Evolutionary conservation across 169 alveolate species (phyloP), one percentile per base, ranked within the genome.

Genomic region (Plasmodium falciparum): DNA sequence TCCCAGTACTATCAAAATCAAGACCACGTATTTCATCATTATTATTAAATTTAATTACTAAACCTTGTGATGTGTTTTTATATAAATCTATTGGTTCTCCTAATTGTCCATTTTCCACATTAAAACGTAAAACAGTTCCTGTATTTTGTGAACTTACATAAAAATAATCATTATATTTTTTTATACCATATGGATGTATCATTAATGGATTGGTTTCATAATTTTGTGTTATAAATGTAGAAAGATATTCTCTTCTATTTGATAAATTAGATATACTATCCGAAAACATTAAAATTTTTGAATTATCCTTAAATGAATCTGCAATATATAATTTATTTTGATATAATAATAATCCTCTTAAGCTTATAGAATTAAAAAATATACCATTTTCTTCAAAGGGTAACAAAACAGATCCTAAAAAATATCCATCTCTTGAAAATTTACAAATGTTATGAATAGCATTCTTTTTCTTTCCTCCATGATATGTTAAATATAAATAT

Each of bases 381-480:
- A 59, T 86, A 9, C 92, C 92, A 39, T 72, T 43, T 45, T 86
- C 88, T 61, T 86, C 92, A 72, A 86, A 86, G 15, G 92, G 92
- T 47, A 86, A 54, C 47, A 86, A 52, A 29, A 86, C 76, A 20
- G 92, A 86, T 17, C 92, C 92, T 71, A 86, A 5, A 29, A 43
- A 86, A 72, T 86, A 86, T 9, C 92, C 92, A 86, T 86, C 92
- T 66, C 92, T 71, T 50, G 92, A 86, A 61, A 61, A 86, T 67
- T 86, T 86, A 59, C 92, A 86, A 50, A 86, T 54, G 62, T 86
- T 86, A 47, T 86, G 92, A 59, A 86, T 72, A 39, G 88, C 22
- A 66, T 86, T 86, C 73, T 86, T 86, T 71, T 70, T 86, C 22
- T 67, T 86, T 22, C 92, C 92, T 50, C 92, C 92, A 71, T 86